Conservation (phyloP, 2,329 filamentous ascomycete species). For the Fonsecaea monophora region DNA sequence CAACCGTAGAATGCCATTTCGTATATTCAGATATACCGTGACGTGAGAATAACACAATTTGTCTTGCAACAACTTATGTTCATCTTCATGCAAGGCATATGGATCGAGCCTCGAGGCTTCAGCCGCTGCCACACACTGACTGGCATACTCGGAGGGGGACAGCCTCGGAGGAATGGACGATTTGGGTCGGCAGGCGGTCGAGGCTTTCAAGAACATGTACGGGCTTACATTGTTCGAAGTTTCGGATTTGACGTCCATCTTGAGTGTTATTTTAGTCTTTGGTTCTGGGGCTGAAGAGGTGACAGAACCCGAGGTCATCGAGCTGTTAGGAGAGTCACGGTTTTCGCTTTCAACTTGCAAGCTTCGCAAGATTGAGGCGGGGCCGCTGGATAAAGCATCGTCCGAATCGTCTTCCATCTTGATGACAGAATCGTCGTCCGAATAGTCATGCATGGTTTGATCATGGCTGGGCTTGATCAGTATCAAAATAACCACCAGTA, state of each 20-base stretch:
- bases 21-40: slow-evolving; percentile 93
- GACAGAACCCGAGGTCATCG: slow-evolving; percentile 43
- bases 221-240: slow-evolving; percentile 30
- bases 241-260: slow-evolving; percentile 30
- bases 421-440: slow-evolving; percentile 34
- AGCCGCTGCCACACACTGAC: slow-evolving; percentile 87
- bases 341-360: slow-evolving; percentile 40
- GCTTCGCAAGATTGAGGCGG: slow-evolving; percentile 37
- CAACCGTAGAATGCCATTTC: slow-evolving; percentile 88
- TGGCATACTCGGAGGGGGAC: slow-evolving; percentile 78
- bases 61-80: slow-evolving; percentile 79
- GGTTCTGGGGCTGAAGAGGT: slow-evolving; percentile 39
- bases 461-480: slow-evolving; percentile 32
- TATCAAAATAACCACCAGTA: slow-evolving; percentile 13
- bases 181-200: slow-evolving; percentile 69
- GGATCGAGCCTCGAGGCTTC: slow-evolving; percentile 89
- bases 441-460: slow-evolving; percentile 26
- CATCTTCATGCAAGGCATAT: slow-evolving; percentile 82
- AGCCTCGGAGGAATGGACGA: slow-evolving; percentile 83
- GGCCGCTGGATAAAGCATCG: slow-evolving; percentile 38
- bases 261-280: slow-evolving; percentile 37
- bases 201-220: slow-evolving; percentile 43
- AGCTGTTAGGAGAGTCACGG: slow-evolving; percentile 44
- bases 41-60: slow-evolving; percentile 88
- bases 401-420: slow-evolving; percentile 45